Evolutionary conservation across 352 stramenopile genomes (phyloP), one percentile per base, ranked within the genome.

Genomic region (Pythium oligandrum): DNA sequence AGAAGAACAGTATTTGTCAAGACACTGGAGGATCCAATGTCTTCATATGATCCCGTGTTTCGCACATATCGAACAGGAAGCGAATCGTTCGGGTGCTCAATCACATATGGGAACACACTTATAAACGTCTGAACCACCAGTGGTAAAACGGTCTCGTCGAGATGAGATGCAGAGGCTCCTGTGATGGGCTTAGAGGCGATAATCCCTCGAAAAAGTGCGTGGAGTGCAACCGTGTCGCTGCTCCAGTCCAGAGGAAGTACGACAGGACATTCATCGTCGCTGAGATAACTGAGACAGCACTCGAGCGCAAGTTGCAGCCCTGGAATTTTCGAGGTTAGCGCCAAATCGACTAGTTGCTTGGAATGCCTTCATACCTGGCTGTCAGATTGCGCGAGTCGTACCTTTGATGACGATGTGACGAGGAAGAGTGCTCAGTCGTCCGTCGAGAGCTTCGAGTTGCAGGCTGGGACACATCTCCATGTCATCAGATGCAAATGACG

Each of bases 1-100:
- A 87, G 56, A 3, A 87, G 55, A 44, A 83, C 49, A 0, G 61
- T 59, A 55, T 82, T 59, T 32, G 17, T 26, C 17, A 26, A 26
- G 17, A 26, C 17, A 26, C 17, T 26, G 17, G 17, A 26, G 17
- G 17, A 26, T 26, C 17, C 17, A 26, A 26, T 26, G 17, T 26
- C 17, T 26, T 26, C 17, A 26, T 26, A 26, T 26, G 17, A 55
- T 7, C 59, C 61, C 4, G 65, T 37, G 4, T 63, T 49, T 35
- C 71, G 73, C 26, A 81, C 3, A 40, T 84, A 75, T 6, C 74
- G 72, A 42, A 86, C 59, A 1, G 77, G 74, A n/a, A 86, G 40
- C 2, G 59, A 37, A 40, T 84, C 72, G 6, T 55, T 66, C 34
- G 73, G 70, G 38, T 78, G 48, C 36, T 73, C 53, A 0, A 48